phyloP scores from a whole-genome alignment of 495 filamentous ascomycete genomes.

The Lasiosphaeria ovina region DNA sequence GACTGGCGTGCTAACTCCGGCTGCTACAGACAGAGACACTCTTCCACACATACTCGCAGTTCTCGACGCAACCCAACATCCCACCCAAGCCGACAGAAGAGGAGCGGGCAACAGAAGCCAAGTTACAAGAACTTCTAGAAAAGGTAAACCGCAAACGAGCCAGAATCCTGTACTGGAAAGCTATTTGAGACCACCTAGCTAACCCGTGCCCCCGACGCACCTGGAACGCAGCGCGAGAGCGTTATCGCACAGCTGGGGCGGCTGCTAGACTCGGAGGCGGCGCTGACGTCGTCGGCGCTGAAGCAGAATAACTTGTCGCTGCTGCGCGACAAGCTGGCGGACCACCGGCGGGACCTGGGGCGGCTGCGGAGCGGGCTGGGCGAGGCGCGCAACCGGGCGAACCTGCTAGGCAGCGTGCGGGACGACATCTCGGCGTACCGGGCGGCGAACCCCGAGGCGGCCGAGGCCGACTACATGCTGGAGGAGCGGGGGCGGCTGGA shows the following conservation, averaged over 20 bases:
- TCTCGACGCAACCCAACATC: conserved; percentile 75
- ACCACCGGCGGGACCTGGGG: conserved; percentile 79
- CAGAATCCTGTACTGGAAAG: background rate
- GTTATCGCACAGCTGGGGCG: conserved; percentile 80
- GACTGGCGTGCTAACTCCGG: no score
- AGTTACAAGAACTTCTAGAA: conserved; percentile 82
- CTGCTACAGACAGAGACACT: conserved; percentile 75
- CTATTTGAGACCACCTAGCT: no score
- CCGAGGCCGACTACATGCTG: conserved; percentile 95
- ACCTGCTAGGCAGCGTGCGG: conserved; percentile 87
- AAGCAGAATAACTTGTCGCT: conserved; percentile 93
- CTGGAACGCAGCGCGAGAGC: conserved; percentile 63
- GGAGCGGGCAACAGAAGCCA: conserved; percentile 72
- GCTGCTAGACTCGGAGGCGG: conserved; percentile 91
- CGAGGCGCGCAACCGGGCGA: conserved; percentile 77
- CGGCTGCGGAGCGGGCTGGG: conserved; percentile 67
- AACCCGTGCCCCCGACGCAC: no score
- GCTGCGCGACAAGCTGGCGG: conserved; percentile 82
- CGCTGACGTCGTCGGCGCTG: conserved; percentile 80
- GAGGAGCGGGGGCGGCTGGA: conserved; percentile 84
- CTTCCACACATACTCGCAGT: conserved; percentile 95
- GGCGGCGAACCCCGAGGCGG: conserved; percentile 70
- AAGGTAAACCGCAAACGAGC: conserved; percentile 45
- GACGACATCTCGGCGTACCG: conserved; percentile 90
- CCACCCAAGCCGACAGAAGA: conserved; percentile 82